phyloP scores from a whole-genome alignment of 1,284 basidiomycete species.

The Ustilago vetiveriae region DNA sequence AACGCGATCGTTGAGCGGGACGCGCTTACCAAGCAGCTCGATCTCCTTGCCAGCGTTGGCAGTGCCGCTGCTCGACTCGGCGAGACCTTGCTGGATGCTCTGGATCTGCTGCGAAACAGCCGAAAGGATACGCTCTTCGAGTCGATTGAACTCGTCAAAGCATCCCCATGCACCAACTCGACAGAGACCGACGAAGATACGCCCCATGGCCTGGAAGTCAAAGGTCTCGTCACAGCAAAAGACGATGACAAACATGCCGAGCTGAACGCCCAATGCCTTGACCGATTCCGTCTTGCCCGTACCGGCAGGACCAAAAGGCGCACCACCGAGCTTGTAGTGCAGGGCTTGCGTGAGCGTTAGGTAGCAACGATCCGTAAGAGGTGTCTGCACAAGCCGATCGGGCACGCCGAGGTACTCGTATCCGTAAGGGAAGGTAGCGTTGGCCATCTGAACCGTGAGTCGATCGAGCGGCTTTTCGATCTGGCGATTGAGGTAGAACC shows the following conservation, averaged over 20 bases:
- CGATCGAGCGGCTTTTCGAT: slow-evolving; percentile 81
- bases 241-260: slow-evolving; percentile 96
- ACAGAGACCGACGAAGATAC: slow-evolving; percentile 97
- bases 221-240: slow-evolving; percentile 99
- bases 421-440: slow-evolving; percentile 93
- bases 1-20: slow-evolving; percentile 93
- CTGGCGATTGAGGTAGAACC: slow-evolving; percentile 83
- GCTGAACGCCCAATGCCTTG: slow-evolving; percentile 95
- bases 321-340: slow-evolving; percentile 91
- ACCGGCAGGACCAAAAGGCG: slow-evolving; percentile 97
- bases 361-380: slow-evolving; percentile 96
- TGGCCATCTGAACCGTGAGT: slow-evolving; percentile 79
- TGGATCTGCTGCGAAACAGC: slow-evolving; percentile 99
- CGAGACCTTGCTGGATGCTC: slow-evolving; percentile 94
- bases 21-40: slow-evolving; percentile 91
- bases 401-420: slow-evolving; percentile 98
- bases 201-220: slow-evolving; percentile 99
- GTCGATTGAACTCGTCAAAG: slow-evolving; percentile 76
- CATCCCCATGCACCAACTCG: slow-evolving; percentile 90
- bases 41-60: slow-evolving; percentile 26
- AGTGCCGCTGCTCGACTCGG: slow-evolving; percentile 68
- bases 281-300: slow-evolving; percentile 99
- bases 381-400: slow-evolving; percentile 96
- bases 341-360: slow-evolving; percentile 95
- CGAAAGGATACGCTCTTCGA: slow-evolving; percentile 96